Conservation (phyloP, 768 basidiomycete species). For the Antrodiella citrinella region DNA sequence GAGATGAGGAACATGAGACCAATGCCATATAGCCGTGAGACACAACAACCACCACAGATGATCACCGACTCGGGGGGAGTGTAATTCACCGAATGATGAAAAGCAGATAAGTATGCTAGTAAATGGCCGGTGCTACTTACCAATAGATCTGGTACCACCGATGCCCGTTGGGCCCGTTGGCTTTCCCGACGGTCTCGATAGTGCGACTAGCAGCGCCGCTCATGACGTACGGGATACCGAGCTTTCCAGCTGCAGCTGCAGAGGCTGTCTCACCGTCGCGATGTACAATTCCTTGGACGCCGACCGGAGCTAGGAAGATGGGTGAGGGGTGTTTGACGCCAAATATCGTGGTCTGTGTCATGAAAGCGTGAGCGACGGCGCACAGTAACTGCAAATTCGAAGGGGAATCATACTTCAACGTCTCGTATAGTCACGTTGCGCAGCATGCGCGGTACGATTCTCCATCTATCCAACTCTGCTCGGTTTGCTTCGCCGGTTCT, state of each 20-base stretch:
- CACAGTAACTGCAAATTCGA: no score
- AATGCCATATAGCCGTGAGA: not conserved
- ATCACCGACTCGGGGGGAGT: no score
- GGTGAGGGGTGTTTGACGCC: slow-evolving; percentile 57
- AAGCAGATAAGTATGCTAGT: not conserved
- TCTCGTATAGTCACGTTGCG: slow-evolving; percentile 47
- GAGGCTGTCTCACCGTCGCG: slow-evolving; percentile 64
- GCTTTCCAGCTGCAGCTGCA: slow-evolving; percentile 53
- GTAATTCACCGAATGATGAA: not conserved
- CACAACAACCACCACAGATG: no score
- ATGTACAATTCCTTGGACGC: slow-evolving; percentile 70
- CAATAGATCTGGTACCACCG: slow-evolving; percentile 84
- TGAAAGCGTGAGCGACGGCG: not conserved
- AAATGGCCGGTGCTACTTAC: slow-evolving; percentile 26
- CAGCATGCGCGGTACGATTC: slow-evolving; percentile 76
- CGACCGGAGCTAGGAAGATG: slow-evolving; percentile 64
- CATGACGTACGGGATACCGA: slow-evolving; percentile 64
- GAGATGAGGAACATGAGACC: not conserved
- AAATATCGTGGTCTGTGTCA: slow-evolving; percentile 55
- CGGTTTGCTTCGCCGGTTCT: slow-evolving; percentile 63
- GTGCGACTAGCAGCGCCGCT: slow-evolving; percentile 67
- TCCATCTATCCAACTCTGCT: slow-evolving; percentile 55
- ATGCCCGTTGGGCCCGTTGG: slow-evolving; percentile 49
- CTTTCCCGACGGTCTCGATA: slow-evolving; percentile 72
- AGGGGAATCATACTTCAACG: slow-evolving; percentile 46